Percentiles rank a stretch among this genome's conserved stretches.
Evolutionary conservation across 257 asterid genomes (phyloP).

Genomic region (Linaria vulgaris): DNA sequence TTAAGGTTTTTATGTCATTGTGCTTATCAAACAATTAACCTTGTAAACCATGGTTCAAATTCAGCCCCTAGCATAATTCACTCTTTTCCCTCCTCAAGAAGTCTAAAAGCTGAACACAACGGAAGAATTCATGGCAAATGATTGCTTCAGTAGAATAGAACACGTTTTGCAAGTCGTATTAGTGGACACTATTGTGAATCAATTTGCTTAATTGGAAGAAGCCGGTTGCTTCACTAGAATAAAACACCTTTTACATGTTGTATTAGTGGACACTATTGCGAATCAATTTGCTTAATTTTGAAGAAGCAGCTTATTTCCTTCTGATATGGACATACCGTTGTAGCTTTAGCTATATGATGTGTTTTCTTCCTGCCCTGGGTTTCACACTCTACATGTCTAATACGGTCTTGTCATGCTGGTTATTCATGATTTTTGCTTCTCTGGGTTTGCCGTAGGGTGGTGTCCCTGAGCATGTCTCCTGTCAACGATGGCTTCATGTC

Average conservation of each 20-base stretch:
- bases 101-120: too few species aligned
- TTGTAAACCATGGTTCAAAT: too few species aligned
- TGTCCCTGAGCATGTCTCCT: conserved; percentile 95
- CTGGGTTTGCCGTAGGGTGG: conserved; percentile 58
- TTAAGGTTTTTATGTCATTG: not conserved
- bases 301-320: not conserved
- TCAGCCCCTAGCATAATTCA: too few species aligned
- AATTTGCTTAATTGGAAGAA: not conserved
- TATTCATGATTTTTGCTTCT: conserved; percentile 17
- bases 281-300: not conserved
- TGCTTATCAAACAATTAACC: not conserved
- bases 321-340: too few species aligned
- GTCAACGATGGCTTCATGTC: conserved; percentile 94
- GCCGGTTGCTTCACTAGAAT: not conserved
- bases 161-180: not conserved
- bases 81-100: too few species aligned
- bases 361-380: conserved; percentile 3
- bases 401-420: conserved; percentile 11
- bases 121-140: too few species aligned
- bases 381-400: not conserved
- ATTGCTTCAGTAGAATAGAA: too few species aligned
- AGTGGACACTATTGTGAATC: not conserved
- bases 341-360: conserved; percentile 2
- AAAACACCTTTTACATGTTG: not conserved
- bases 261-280: not conserved